Evolutionary conservation across 2,329 filamentous ascomycete species (phyloP).

Genomic region (Paraphaeosphaeria minitans): DNA sequence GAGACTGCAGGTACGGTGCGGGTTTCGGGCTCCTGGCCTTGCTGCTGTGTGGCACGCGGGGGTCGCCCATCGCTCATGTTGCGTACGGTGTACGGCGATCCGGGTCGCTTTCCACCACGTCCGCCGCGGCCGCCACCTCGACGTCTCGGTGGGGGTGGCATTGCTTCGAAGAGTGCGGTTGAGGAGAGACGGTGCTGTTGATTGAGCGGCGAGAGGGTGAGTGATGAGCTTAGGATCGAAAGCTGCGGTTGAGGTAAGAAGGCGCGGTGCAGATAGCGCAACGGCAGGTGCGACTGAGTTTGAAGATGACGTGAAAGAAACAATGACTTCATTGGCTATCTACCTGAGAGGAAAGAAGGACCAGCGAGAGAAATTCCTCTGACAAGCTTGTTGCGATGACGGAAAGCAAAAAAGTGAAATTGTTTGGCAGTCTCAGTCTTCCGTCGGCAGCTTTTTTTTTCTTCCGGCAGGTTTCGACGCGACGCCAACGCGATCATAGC

Average conservation of each 20-base stretch:
- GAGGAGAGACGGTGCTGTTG: conserved; percentile 2
- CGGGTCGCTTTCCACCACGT: conserved; percentile 14
- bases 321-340: conserved; percentile 18
- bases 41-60: conserved; percentile 33
- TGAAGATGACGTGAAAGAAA: conserved; percentile 10
- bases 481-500: conserved; percentile 6
- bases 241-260: background rate
- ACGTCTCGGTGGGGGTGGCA: conserved; percentile 7
- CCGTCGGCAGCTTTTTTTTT: background rate
- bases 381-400: background rate
- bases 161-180: conserved; percentile 3
- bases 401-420: background rate
- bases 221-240: background rate
- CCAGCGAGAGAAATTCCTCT: background rate
- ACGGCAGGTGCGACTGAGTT: conserved; percentile 8
- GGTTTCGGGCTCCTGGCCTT: background rate
- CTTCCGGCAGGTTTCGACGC: background rate
- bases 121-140: conserved; percentile 7
- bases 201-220: background rate
- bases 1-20: conserved; percentile 17
- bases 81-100: conserved; percentile 9
- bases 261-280: conserved; percentile 3
- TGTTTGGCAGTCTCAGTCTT: background rate
- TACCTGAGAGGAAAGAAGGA: conserved; percentile 6
- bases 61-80: conserved; percentile 22